Conservation (phyloP, 2,329 filamentous ascomycete species). For the Diplocarpon rosae region DNA sequence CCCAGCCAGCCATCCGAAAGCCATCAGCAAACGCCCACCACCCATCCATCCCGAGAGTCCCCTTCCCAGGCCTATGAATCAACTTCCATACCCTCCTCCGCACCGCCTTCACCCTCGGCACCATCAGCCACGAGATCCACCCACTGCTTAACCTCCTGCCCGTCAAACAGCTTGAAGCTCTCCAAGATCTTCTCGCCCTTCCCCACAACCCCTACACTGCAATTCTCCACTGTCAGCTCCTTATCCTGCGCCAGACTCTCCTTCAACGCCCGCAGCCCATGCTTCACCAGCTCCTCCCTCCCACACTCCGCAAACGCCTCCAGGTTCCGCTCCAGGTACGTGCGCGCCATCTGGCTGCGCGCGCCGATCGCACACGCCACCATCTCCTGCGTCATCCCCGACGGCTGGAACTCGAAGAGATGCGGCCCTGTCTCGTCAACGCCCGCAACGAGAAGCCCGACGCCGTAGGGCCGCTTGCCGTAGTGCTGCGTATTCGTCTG, state of each 20-base stretch:
- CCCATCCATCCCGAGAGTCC: too few relatives aligned
- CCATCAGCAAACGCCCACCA: too few relatives aligned
- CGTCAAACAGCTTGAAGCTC: conserved; percentile 84
- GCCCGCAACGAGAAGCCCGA: conserved; percentile 83
- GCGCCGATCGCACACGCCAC: conserved; percentile 91
- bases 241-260: conserved; percentile 95
- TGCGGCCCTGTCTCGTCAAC: conserved; percentile 91
- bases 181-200: conserved; percentile 49
- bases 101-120: conserved; percentile 35
- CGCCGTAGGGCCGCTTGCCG: conserved; percentile 91
- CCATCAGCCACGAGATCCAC: conserved; percentile 62
- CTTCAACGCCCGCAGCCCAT: conserved; percentile 84
- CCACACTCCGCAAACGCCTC: conserved; percentile 68
- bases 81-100: conserved; percentile 38
- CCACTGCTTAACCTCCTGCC: conserved; percentile 74
- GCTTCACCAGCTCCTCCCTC: conserved; percentile 78
- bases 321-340: conserved; percentile 87
- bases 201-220: conserved; percentile 79
- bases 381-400: conserved; percentile 96
- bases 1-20: background rate
- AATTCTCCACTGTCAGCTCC: conserved; percentile 95
- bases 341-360: conserved; percentile 92
- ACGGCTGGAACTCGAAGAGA: conserved; percentile 96
- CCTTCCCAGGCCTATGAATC: conserved; percentile 25
- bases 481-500: conserved; percentile 98